Evolutionary conservation across 2,329 filamentous ascomycete species (phyloP).

Genomic region (Setomelanomma holmii): DNA sequence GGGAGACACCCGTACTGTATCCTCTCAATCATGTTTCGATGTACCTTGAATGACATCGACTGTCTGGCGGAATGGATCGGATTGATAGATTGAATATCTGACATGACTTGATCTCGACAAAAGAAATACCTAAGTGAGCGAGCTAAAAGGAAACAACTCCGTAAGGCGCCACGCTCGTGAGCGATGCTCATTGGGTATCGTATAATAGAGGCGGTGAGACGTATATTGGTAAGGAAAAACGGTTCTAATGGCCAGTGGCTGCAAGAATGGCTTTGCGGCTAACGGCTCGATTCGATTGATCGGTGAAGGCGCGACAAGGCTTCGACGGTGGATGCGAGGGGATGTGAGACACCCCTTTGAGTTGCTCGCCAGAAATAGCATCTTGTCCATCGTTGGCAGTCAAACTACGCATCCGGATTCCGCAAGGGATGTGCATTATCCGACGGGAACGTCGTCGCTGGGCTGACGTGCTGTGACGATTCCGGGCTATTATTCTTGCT

Average conservation of each 20-base stretch:
- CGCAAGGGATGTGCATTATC: slow-evolving; percentile 35
- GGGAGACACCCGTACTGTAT: no score
- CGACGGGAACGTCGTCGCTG: slow-evolving; percentile 41
- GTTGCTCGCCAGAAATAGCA: slow-evolving; percentile 14
- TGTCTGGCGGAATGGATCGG: no score
- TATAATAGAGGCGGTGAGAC: slow-evolving; percentile 17
- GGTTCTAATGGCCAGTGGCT: slow-evolving; percentile 2
- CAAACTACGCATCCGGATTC: slow-evolving; percentile 18
- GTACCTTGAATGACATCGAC: no score
- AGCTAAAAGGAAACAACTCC: slow-evolving; percentile 18
- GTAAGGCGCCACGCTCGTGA: slow-evolving; percentile 22
- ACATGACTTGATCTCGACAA: no score
- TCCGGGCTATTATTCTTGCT: slow-evolving; percentile 50
- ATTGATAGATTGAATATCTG: no score
- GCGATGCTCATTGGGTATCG: slow-evolving; percentile 31
- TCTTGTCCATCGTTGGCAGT: slow-evolving; percentile 4
- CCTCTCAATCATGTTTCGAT: no score
- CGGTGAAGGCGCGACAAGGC: slow-evolving; percentile 2
- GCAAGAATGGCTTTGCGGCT: neutral
- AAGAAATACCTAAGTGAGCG: no score
- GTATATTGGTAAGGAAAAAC: slow-evolving; percentile 7
- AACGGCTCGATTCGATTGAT: slow-evolving; percentile 11
- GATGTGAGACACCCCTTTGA: slow-evolving; percentile 18
- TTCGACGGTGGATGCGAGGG: slow-evolving; percentile 4
- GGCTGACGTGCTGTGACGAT: slow-evolving; percentile 47